Evolutionary conservation across 495 filamentous ascomycete species (phyloP).

Genomic region (Hyaloscypha variabilis): DNA sequence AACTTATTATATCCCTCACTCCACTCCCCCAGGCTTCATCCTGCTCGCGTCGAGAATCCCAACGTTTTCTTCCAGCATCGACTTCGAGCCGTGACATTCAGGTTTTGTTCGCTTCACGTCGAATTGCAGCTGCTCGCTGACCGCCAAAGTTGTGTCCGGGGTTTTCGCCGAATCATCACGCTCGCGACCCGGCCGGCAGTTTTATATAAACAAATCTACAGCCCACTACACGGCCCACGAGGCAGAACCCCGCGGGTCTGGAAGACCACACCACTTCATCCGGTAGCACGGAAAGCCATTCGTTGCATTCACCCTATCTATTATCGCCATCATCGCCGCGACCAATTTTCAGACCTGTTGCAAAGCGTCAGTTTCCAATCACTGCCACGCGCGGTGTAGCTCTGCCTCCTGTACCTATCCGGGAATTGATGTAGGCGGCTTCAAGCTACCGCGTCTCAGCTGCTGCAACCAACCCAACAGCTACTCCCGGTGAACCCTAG

Average conservation of each 20-base stretch:
- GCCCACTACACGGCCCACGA: conserved; percentile 1
- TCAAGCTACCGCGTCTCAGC: conserved; percentile 25
- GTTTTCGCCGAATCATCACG: neutral
- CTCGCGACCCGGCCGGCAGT: conserved; percentile 18
- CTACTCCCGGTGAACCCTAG: conserved; percentile 14
- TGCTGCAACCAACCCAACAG: conserved; percentile 22
- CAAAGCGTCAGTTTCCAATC: neutral
- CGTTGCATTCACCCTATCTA: conserved; percentile 16
- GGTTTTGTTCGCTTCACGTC: conserved; percentile 1
- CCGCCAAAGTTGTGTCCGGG: neutral
- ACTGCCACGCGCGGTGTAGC: conserved; percentile 9
- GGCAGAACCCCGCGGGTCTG: conserved; percentile 16
- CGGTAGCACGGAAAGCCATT: conserved; percentile 9
- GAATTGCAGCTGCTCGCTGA: conserved; percentile 14
- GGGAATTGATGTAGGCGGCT: conserved; percentile 20
- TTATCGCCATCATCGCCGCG: neutral
- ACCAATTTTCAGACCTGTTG: conserved; percentile 10
- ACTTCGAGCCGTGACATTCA: neutral
- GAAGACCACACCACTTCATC: conserved; percentile 17
- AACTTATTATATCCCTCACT: neutral
- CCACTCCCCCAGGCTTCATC: neutral
- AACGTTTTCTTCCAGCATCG: neutral
- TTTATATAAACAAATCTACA: conserved; percentile 29
- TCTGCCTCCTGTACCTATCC: conserved; percentile 21
- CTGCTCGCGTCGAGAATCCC: neutral